Conservation (phyloP, 1,284 basidiomycete species). For the Pseudozyma tsukubaensis region DNA sequence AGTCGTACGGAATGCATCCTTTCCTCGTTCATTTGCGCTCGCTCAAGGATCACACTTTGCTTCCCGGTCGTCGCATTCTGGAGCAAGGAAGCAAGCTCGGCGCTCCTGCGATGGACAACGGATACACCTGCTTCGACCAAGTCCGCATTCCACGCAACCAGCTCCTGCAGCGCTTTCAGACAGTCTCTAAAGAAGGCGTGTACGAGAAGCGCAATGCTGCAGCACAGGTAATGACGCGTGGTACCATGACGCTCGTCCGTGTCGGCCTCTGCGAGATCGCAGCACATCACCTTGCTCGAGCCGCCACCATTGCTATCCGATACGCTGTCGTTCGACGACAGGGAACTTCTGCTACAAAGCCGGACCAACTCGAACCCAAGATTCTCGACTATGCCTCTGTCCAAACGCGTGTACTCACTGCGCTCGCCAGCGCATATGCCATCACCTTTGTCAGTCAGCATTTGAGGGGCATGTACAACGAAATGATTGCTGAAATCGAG, state of each 20-base stretch:
- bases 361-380: constrained; percentile 47
- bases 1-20: constrained; percentile 59
- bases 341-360: constrained; percentile 41
- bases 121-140: constrained; percentile 47
- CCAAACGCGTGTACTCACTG: constrained; percentile 53
- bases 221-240: constrained; percentile 56
- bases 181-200: constrained; percentile 43
- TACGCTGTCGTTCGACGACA: constrained; percentile 55
- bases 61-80: constrained; percentile 47
- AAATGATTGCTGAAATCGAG: constrained; percentile 48
- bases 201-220: constrained; percentile 50
- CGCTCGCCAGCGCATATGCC: constrained; percentile 51
- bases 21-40: constrained; percentile 59
- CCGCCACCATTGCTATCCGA: constrained; percentile 52
- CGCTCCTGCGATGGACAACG: constrained; percentile 59
- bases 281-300: constrained; percentile 53
- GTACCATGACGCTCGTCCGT: constrained; percentile 58
- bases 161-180: constrained; percentile 52
- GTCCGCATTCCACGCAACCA: constrained; percentile 52
- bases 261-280: constrained; percentile 59
- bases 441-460: constrained; percentile 55
- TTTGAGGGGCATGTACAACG: constrained; percentile 48
- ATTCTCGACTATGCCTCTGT: constrained; percentile 58
- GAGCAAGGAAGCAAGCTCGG: constrained; percentile 59
- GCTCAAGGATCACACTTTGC: constrained; percentile 46